These are phyloP conservation scores for Hypoxylon trugodes DNA, from an alignment of 495 filamentous ascomycete genomes.

Conservation along the genomic window DNA sequence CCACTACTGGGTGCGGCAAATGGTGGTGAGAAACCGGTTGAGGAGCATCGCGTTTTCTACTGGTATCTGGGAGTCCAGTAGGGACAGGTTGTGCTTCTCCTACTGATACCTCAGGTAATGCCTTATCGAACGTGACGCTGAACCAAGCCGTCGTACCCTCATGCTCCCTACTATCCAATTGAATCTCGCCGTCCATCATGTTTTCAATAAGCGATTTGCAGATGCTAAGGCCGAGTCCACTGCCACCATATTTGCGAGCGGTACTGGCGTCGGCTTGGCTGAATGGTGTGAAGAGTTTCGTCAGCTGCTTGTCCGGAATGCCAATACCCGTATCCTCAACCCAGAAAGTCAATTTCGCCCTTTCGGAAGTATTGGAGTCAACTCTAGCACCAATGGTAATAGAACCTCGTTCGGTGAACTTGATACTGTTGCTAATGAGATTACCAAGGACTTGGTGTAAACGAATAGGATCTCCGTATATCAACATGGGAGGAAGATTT, in stretches of 20 bases:
- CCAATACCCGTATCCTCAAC: conserved; percentile 93
- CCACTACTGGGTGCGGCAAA: conserved; percentile 62
- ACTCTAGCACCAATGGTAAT: conserved; percentile 80
- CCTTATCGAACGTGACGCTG: conserved; percentile 82
- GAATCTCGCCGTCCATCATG: conserved; percentile 84
- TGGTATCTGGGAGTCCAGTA: conserved; percentile 41
- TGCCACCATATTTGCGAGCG: conserved; percentile 87
- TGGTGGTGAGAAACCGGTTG: conserved; percentile 49
- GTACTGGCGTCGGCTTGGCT: conserved; percentile 89
- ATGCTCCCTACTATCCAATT: conserved; percentile 77
- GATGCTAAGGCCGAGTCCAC: conserved; percentile 88
- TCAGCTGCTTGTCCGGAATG: conserved; percentile 79
- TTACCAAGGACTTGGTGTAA: conserved; percentile 95
- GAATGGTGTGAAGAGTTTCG: conserved; percentile 89
- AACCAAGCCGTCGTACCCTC: conserved; percentile 88
- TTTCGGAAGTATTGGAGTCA: conserved; percentile 72
- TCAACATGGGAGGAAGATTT: conserved; percentile 77
- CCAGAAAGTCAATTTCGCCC: conserved; percentile 78
- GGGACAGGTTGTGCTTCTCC: conserved; percentile 55
- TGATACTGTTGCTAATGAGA: conserved; percentile 90
- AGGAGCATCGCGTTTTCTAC: conserved; percentile 49
- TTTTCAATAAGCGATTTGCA: conserved; percentile 95
- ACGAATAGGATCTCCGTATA: conserved; percentile 88
- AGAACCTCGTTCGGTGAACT: conserved; percentile 87
- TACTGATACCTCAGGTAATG: conserved; percentile 59